Conservation (phyloP, 306 rosid genomes). For the Gastrolobium bilobum region DNA sequence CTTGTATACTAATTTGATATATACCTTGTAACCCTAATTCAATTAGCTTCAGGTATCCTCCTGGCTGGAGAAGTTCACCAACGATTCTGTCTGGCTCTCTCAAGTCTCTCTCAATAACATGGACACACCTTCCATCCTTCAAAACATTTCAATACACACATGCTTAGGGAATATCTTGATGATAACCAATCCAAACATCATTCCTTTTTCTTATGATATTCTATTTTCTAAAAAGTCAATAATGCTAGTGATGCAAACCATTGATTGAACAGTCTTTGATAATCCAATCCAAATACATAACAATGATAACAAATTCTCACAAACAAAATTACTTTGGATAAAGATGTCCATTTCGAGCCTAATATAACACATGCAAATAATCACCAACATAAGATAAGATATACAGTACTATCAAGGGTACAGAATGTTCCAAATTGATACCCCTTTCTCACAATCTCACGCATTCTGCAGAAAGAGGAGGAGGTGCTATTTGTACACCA, state of each 20-base stretch:
- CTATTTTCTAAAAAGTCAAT: slow-evolving; percentile 7
- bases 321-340: neutral
- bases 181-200: slow-evolving; percentile 18
- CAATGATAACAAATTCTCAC: neutral
- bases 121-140: slow-evolving; percentile 72
- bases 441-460: neutral
- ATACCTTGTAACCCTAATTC: slow-evolving; percentile 75
- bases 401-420: neutral
- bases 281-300: slow-evolving; percentile 3
- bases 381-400: slow-evolving; percentile 1
- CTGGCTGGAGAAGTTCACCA: slow-evolving; percentile 81
- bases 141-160: slow-evolving; percentile 3
- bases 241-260: neutral
- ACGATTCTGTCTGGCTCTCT: slow-evolving; percentile 69
- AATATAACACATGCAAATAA: neutral
- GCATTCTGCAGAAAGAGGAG: neutral
- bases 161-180: slow-evolving; percentile 1
- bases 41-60: slow-evolving; percentile 71
- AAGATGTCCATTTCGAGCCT: neutral
- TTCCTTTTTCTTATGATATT: neutral
- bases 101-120: slow-evolving; percentile 71
- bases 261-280: slow-evolving; percentile 20
- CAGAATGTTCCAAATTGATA: neutral
- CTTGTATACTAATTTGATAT: slow-evolving; percentile 23
- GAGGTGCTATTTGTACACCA: neutral